Evolutionary conservation across 768 basidiomycete genomes (phyloP).

Genomic region (Leccinum uliginosum): DNA sequence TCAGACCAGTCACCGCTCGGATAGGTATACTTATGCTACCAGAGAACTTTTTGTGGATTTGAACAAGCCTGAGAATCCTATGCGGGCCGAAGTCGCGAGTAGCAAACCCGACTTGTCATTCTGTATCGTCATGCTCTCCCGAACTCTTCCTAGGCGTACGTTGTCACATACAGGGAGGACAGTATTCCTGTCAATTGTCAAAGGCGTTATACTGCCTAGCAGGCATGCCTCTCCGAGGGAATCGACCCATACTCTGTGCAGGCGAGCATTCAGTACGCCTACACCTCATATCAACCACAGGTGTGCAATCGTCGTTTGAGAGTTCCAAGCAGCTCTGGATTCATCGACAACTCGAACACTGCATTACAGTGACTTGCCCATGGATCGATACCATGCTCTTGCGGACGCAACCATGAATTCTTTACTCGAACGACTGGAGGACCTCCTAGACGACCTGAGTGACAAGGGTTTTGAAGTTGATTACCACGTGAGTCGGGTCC

Average conservation of each 20-base stretch:
- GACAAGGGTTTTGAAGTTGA: slow-evolving; percentile 74
- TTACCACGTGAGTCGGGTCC: slow-evolving; percentile 63
- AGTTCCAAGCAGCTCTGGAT: neutral
- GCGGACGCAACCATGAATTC: slow-evolving; percentile 76
- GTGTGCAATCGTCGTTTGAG: slow-evolving; percentile 29
- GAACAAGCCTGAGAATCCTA: too few species aligned
- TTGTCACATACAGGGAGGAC: neutral
- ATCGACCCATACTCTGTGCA: slow-evolving; percentile 2
- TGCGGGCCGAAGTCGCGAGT: too few species aligned
- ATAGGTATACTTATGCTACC: too few species aligned
- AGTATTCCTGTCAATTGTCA: slow-evolving; percentile 6
- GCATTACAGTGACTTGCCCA: slow-evolving; percentile 44
- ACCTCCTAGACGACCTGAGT: slow-evolving; percentile 55
- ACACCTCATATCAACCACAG: slow-evolving; percentile 54
- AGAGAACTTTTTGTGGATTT: too few species aligned
- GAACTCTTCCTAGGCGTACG: slow-evolving; percentile 15
- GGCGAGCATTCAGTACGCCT: slow-evolving; percentile 42
- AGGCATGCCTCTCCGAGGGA: neutral
- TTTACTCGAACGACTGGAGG: slow-evolving; percentile 72
- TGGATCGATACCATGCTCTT: slow-evolving; percentile 63
- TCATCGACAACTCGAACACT: neutral
- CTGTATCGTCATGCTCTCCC: slow-evolving; percentile 14
- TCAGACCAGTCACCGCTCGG: too few species aligned
- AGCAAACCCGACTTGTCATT: too few species aligned
- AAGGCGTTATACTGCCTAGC: neutral